Base-by-base conservation (phyloP, 495 filamentous ascomycete genomes). In the Penicillium taxi region DNA sequence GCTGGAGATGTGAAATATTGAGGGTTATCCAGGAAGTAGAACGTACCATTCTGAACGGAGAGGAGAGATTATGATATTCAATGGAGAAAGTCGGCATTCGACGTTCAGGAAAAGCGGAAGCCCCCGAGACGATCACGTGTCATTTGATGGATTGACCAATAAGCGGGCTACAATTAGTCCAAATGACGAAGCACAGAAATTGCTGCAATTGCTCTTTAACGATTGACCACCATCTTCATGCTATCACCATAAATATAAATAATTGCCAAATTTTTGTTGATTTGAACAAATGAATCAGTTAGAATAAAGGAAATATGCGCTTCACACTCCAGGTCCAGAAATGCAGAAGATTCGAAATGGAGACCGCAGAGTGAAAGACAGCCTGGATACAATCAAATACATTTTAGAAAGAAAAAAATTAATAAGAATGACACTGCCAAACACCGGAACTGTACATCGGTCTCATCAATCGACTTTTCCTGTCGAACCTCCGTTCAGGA, bases 401-500 rank as follows among this genome's bases (percentile, higher is more conserved):
- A 48, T 41, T 48, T 31, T 40, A 51, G 28, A 49, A 46, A 37
- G 44, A 38, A 39, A 35, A 9, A 31, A 31, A 49, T 47, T 48
- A 56, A 42, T 47, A 52, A 37, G 32, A 52, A 48, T 37, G 39
- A 32, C 46, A 35, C 44, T 45, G 36, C 53, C 45, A 54, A 56
- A 57, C 46, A 53, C 42, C 55, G 27, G 55, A 59, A 51, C 56
- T 66, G 53, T 64, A 63, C 60, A 64, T 48, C 42, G 47, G 31
- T 50, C 44, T 49, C 44, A 54, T 74, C 66, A 94, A 64, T 93
- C 86, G 39, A 80, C 83, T 70, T 94, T 94, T 46, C 80, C 85
- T 38, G 78, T 76, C 18, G 64, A 58, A 13, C 63, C 69, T 29
- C 70, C 68, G 36, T 64, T 69, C 48, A 73, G 61, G 32, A 89